A percentile compares a stretch with the other conserved stretches of the same genome.
Conservation (phyloP, 1,139 yeast species). For the Entelexis sorbosivorans region DNA sequence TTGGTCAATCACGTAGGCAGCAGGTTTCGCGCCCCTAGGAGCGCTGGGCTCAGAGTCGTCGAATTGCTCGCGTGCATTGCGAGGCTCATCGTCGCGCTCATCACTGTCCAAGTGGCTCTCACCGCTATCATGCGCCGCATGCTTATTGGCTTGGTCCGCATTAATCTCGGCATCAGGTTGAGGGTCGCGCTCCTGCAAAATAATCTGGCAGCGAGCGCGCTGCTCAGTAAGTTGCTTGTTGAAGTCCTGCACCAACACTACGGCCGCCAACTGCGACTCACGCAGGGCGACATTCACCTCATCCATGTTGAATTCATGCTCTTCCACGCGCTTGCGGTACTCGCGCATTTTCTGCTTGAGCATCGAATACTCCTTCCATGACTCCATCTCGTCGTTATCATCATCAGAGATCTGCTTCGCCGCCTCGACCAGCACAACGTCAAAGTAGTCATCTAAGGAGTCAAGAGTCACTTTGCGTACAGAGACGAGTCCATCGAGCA, state of each 20-base stretch:
- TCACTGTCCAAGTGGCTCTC: not conserved
- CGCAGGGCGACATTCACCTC: slow-evolving; percentile 43
- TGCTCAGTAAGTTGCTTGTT: slow-evolving; percentile 59
- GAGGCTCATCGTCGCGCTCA: not conserved
- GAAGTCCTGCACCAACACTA: slow-evolving; percentile 53
- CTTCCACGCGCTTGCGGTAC: slow-evolving; percentile 47
- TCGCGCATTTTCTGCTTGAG: slow-evolving; percentile 46
- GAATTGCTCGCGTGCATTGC: not conserved
- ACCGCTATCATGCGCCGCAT: not conserved
- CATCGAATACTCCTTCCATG: slow-evolving; percentile 56
- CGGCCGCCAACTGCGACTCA: slow-evolving; percentile 51
- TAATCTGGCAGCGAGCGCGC: slow-evolving; percentile 72
- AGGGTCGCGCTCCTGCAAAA: slow-evolving; percentile 45
- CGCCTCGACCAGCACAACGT: slow-evolving; percentile 31
- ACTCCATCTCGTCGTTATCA: slow-evolving; percentile 46
- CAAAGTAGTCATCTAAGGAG: slow-evolving; percentile 34
- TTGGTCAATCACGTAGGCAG: not conserved
- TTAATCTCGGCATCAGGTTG: not conserved
- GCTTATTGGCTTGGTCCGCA: not conserved
- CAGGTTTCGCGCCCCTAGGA: not conserved
- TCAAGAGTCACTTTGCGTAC: slow-evolving; percentile 31
- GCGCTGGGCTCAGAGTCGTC: not conserved
- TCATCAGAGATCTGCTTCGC: slow-evolving; percentile 32
- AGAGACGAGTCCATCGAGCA: slow-evolving; percentile 30
- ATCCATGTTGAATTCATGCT: slow-evolving; percentile 41